Percentiles rank a stretch among this genome's conserved stretches.
These are phyloP conservation scores for Asterionellopsis glacialis DNA, from an alignment of 108 stramenopile genomes.

Conservation along the genomic window DNA sequence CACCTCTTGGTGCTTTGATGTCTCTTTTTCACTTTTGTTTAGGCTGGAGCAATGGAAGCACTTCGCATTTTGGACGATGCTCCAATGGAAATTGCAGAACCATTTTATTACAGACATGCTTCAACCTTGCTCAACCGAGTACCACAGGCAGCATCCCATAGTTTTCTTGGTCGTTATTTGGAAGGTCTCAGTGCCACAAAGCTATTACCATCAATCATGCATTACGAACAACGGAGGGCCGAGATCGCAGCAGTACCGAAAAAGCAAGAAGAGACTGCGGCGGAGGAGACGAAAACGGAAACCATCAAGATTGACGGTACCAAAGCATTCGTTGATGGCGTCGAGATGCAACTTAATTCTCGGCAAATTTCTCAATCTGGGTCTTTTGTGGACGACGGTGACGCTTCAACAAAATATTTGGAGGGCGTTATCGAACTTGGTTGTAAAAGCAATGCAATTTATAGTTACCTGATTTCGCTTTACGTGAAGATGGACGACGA, in stretches of 20 bases:
- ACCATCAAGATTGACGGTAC: constrained; percentile 25
- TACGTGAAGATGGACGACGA: constrained; percentile 79
- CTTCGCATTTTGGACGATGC: constrained; percentile 65
- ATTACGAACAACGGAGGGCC: constrained; percentile 53
- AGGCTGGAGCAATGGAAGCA: constrained; percentile 67
- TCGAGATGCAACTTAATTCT: constrained; percentile 25
- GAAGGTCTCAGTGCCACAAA: constrained; percentile 70
- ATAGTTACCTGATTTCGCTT: constrained; percentile 67
- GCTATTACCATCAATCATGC: constrained; percentile 75
- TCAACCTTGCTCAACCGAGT: constrained; percentile 54
- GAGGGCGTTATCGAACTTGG: constrained; percentile 83
- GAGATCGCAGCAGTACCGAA: constrained; percentile 8
- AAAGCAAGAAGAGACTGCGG: constrained; percentile 6
- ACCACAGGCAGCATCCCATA: constrained; percentile 63
- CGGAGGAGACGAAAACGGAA: neutral
- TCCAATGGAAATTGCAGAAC: constrained; percentile 76
- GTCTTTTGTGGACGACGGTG: constrained; percentile 57
- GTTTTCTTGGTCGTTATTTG: constrained; percentile 65
- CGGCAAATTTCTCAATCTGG: neutral
- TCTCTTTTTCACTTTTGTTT: constrained; percentile 1
- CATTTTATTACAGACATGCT: constrained; percentile 76
- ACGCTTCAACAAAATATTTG: constrained; percentile 56
- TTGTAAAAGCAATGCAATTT: constrained; percentile 68
- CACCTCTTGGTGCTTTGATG: neutral
- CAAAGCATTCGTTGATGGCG: constrained; percentile 19